These are phyloP conservation scores for Acaromyces ingoldii DNA, from an alignment of 1,284 basidiomycete species.

Conservation along the genomic window DNA sequence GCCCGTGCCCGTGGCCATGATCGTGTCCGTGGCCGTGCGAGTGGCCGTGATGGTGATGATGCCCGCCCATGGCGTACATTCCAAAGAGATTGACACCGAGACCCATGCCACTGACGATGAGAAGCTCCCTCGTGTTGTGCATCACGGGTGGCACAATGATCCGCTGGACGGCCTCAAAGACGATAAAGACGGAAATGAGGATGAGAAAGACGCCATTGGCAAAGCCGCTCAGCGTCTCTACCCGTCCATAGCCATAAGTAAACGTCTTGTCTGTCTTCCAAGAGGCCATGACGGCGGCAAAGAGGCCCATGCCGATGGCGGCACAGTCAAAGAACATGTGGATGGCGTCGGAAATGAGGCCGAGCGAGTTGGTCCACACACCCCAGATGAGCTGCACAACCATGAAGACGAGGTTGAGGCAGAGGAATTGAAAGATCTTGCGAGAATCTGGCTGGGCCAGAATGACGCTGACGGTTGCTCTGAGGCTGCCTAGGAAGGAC, in stretches of 20 bases:
- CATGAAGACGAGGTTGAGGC: slow-evolving; percentile 95
- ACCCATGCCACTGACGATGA: slow-evolving; percentile 83
- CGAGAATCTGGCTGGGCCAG: slow-evolving; percentile 83
- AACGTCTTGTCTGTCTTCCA: slow-evolving; percentile 92
- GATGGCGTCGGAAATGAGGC: slow-evolving; percentile 95
- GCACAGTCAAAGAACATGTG: slow-evolving; percentile 99
- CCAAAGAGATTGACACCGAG: slow-evolving; percentile 93
- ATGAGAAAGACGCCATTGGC: slow-evolving; percentile 96
- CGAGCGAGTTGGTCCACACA: slow-evolving; percentile 94
- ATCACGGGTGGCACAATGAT: slow-evolving; percentile 96
- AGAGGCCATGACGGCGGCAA: slow-evolving; percentile 94
- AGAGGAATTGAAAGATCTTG: slow-evolving; percentile 93
- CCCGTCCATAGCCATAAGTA: slow-evolving; percentile 95
- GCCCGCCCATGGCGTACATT: slow-evolving; percentile 89
- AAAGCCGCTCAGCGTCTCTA: slow-evolving; percentile 97
- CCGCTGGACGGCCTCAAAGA: slow-evolving; percentile 94
- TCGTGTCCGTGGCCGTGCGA: slow-evolving; percentile 53
- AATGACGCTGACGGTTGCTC: slow-evolving; percentile 67
- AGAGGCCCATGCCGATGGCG: slow-evolving; percentile 89
- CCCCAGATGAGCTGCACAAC: slow-evolving; percentile 61
- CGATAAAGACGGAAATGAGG: slow-evolving; percentile 93
- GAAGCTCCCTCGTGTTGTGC: slow-evolving; percentile 80
- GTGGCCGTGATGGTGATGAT: slow-evolving; percentile 54
- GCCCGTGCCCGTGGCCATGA: slow-evolving; percentile 54
- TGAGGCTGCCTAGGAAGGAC: slow-evolving; percentile 20